Evolutionary conservation across 2,329 filamentous ascomycete species (phyloP).

Genomic region (Trichoderma pleuroti): DNA sequence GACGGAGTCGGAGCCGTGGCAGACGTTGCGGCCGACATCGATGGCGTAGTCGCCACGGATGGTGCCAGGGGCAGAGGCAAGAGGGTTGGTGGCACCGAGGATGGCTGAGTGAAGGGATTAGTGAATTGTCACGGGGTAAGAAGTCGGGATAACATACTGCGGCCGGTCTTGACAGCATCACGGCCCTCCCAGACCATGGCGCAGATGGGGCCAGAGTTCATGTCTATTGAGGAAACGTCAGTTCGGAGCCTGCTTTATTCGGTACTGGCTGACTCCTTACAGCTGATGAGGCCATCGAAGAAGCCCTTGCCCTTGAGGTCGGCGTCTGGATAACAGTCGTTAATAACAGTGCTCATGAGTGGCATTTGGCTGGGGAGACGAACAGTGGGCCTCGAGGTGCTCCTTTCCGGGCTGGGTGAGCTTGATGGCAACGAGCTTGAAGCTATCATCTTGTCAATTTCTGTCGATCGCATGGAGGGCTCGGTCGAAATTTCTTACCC

Average conservation of each 20-base stretch:
- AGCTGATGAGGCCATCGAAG: slow-evolving; percentile 91
- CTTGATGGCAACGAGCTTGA: slow-evolving; percentile 99
- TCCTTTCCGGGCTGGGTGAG: slow-evolving; percentile 82
- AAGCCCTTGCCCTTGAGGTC: slow-evolving; percentile 94
- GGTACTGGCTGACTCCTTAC: slow-evolving; percentile 51
- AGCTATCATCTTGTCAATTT: slow-evolving; percentile 50
- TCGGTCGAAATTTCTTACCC: slow-evolving; percentile 56
- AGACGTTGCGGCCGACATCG: slow-evolving; percentile 88
- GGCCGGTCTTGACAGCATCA: slow-evolving; percentile 98
- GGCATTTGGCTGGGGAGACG: slow-evolving; percentile 28
- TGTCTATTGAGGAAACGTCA: slow-evolving; percentile 58
- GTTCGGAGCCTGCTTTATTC: background rate
- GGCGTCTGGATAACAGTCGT: slow-evolving; percentile 51
- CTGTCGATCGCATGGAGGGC: background rate
- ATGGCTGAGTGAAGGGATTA: slow-evolving; percentile 53
- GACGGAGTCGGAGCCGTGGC: slow-evolving; percentile 98
- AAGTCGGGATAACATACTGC: slow-evolving; percentile 54
- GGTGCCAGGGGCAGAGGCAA: slow-evolving; percentile 90
- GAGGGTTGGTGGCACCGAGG: slow-evolving; percentile 98
- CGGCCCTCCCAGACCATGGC: slow-evolving; percentile 99
- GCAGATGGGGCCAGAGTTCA: slow-evolving; percentile 92
- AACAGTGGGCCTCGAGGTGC: slow-evolving; percentile 96
- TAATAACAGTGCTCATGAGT: background rate
- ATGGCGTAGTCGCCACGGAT: slow-evolving; percentile 94
- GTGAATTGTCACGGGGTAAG: slow-evolving; percentile 1